Evolutionary conservation across 345 rosid species (phyloP).

Genomic region (Odontarrhena argentea): DNA sequence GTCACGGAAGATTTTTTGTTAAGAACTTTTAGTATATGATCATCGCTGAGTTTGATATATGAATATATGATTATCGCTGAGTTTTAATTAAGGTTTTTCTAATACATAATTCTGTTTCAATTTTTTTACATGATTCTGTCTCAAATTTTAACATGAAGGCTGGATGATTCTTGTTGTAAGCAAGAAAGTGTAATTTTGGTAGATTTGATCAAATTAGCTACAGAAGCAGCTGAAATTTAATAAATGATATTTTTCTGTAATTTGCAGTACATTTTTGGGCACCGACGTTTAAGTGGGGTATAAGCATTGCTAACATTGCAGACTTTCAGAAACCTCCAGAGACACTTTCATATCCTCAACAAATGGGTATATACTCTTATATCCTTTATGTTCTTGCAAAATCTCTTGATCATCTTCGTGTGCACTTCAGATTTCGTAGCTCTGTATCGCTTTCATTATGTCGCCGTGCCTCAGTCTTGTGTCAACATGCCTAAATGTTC

Average conservation of each 20-base stretch:
- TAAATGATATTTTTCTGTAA: neutral
- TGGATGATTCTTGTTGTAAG: neutral
- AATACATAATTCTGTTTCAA: too few relatives aligned
- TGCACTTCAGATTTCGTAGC: neutral
- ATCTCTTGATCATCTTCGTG: too few relatives aligned
- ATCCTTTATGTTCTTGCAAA: neutral
- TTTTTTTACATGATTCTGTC: too few relatives aligned
- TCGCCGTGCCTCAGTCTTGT: neutral
- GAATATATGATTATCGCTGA: too few relatives aligned
- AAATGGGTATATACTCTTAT: constrained; percentile 53
- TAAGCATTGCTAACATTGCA: constrained; percentile 83
- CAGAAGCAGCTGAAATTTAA: neutral
- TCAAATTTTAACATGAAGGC: too few relatives aligned
- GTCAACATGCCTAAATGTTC: too few relatives aligned
- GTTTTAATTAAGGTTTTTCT: too few relatives aligned
- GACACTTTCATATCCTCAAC: constrained; percentile 87
- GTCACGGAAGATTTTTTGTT: neutral
- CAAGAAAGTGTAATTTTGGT: neutral
- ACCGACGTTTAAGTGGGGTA: constrained; percentile 94
- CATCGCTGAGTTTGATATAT: too few relatives aligned
- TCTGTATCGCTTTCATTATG: neutral
- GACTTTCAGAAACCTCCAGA: constrained; percentile 86
- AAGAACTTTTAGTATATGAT: too few relatives aligned
- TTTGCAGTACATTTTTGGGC: constrained; percentile 72
- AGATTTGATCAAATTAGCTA: neutral